phyloP scores from a whole-genome alignment of 768 basidiomycete species.

The Boletus rubropictus region DNA sequence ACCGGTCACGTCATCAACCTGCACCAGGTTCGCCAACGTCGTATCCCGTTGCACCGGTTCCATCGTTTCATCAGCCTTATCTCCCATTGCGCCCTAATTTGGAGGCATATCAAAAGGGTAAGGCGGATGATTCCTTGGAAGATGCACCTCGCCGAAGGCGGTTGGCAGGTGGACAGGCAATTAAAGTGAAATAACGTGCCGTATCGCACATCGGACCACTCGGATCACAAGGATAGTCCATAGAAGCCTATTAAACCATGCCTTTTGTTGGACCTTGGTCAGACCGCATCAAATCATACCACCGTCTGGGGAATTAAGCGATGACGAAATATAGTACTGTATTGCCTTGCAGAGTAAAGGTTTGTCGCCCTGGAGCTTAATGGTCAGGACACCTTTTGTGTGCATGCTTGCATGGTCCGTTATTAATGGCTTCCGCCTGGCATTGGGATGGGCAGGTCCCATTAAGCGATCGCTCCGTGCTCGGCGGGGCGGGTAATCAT shows the following conservation, averaged over 20 bases:
- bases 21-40: slow-evolving; percentile 32
- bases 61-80: slow-evolving; percentile 46
- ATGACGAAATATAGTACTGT: slow-evolving; percentile 2
- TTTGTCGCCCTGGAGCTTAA: slow-evolving; percentile 6
- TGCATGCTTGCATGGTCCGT: background rate
- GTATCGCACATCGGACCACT: slow-evolving; percentile 19
- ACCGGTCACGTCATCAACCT: slow-evolving; percentile 61
- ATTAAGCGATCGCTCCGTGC: slow-evolving; percentile 15
- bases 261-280: slow-evolving; percentile 14
- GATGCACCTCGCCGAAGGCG: slow-evolving; percentile 49
- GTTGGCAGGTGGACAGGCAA: slow-evolving; percentile 48
- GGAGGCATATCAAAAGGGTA: slow-evolving; percentile 39
- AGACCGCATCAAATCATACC: slow-evolving; percentile 20
- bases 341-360: slow-evolving; percentile 12
- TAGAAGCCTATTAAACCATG: slow-evolving; percentile 22
- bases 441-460: background rate
- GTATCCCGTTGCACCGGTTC: slow-evolving; percentile 37
- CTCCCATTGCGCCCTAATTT: slow-evolving; percentile 47
- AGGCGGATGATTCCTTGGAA: slow-evolving; percentile 28
- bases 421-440: slow-evolving; percentile 4
- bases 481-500: slow-evolving; percentile 16
- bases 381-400: slow-evolving; percentile 12
- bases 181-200: slow-evolving; percentile 46
- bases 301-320: slow-evolving; percentile 20
- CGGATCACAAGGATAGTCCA: slow-evolving; percentile 24